phyloP scores from a whole-genome alignment of 2,329 filamentous ascomycete genomes.

The Camillea tinctor region DNA sequence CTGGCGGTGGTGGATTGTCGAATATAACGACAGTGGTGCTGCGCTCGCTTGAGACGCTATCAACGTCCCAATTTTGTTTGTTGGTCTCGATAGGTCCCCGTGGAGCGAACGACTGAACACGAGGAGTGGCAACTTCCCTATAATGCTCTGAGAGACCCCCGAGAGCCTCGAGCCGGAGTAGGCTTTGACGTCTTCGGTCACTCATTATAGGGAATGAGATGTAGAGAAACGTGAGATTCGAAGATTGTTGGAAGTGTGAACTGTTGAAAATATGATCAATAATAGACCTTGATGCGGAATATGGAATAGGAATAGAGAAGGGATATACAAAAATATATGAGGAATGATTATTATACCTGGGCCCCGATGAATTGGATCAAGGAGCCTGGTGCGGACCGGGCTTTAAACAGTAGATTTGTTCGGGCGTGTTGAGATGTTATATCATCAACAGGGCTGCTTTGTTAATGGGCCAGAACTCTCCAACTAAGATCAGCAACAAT shows the following conservation, averaged over 20 bases:
- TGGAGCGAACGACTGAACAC: neutral
- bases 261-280: neutral
- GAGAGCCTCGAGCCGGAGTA: slow-evolving; percentile 14
- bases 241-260: neutral
- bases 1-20: slow-evolving; percentile 10
- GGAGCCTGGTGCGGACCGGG: neutral
- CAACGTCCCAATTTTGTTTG: slow-evolving; percentile 2
- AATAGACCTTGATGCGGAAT: neutral
- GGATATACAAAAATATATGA: neutral
- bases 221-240: neutral
- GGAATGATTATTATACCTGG: neutral
- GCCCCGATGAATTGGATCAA: neutral
- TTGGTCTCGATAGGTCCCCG: neutral
- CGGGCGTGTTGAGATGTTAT: neutral
- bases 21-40: slow-evolving; percentile 10
- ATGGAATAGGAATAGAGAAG: neutral
- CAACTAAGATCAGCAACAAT: neutral
- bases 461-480: neutral
- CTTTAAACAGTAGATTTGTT: neutral
- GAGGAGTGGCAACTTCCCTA: slow-evolving; percentile 9
- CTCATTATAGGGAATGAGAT: neutral
- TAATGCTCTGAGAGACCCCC: slow-evolving; percentile 15
- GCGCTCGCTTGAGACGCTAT: slow-evolving; percentile 4
- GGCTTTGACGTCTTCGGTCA: slow-evolving; percentile 11
- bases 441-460: neutral